A percentile compares a stretch with the other conserved stretches of the same genome.
Evolutionary conservation across 2,329 filamentous ascomycete species (phyloP).

Genomic region (Aspergillus fumigatus): DNA sequence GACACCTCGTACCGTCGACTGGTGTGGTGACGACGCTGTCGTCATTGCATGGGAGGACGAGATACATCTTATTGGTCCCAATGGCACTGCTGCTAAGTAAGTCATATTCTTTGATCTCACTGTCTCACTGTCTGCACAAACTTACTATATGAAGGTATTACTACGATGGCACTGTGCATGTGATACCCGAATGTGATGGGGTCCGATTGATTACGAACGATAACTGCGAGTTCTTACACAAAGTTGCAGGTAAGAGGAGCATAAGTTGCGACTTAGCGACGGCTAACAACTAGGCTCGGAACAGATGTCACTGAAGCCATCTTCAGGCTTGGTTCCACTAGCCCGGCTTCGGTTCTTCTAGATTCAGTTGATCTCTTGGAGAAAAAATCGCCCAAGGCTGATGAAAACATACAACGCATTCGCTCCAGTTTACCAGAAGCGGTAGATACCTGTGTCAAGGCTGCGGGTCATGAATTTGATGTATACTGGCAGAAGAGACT

Average conservation of each 20-base stretch:
- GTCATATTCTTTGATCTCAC: constrained; percentile 4
- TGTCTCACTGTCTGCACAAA: not conserved
- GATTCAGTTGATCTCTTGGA: constrained; percentile 91
- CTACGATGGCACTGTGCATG: constrained; percentile 86
- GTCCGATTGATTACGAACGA: constrained; percentile 86
- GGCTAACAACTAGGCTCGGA: constrained; percentile 3
- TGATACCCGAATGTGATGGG: constrained; percentile 85
- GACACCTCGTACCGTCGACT: constrained; percentile 80
- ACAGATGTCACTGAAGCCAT: constrained; percentile 75
- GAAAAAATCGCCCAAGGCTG: constrained; percentile 90
- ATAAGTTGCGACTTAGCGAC: not conserved
- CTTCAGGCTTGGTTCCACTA: constrained; percentile 82
- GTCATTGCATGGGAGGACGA: constrained; percentile 97
- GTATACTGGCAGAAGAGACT: constrained; percentile 91
- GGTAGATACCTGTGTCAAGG: constrained; percentile 88
- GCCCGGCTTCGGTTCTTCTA: constrained; percentile 83
- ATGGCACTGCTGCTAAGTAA: constrained; percentile 64
- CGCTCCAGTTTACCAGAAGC: constrained; percentile 82
- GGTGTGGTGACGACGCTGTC: constrained; percentile 94
- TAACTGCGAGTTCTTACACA: constrained; percentile 95
- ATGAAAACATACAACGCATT: constrained; percentile 96
- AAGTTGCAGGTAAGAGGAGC: constrained; percentile 61
- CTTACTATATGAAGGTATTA: constrained; percentile 59
- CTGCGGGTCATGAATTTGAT: constrained; percentile 87
- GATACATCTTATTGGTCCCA: constrained; percentile 85